A percentile compares a stretch with the other conserved stretches of the same genome.
Evolutionary conservation across 805 yeast species (phyloP).

Genomic region (Kodamaea fukazawae): DNA sequence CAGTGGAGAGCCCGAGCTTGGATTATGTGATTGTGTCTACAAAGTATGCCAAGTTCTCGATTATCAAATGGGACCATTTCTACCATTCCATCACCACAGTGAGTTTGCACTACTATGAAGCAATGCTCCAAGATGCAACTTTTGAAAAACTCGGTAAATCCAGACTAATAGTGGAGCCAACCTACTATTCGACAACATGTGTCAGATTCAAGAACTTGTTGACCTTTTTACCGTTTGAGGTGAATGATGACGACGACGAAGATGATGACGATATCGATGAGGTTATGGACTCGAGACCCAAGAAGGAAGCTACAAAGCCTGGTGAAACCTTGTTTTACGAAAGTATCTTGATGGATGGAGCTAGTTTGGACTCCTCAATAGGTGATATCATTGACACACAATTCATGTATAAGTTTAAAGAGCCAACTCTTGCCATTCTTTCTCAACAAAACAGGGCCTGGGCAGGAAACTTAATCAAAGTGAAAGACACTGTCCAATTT

Average conservation of each 20-base stretch:
- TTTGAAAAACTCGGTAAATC: constrained; percentile 43
- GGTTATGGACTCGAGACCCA: constrained; percentile 14
- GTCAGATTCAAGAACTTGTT: constrained; percentile 64
- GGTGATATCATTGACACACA: constrained; percentile 66
- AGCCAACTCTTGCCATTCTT: constrained; percentile 76
- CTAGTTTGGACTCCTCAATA: constrained; percentile 54
- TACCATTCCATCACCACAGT: constrained; percentile 60
- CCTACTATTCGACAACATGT: constrained; percentile 48
- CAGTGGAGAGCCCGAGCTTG: constrained; percentile 43
- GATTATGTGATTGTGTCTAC: constrained; percentile 69
- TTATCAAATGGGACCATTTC: constrained; percentile 65
- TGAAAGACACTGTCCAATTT: constrained; percentile 60
- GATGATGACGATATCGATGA: constrained; percentile 38
- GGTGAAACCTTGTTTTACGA: constrained; percentile 37
- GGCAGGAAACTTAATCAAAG: constrained; percentile 68
- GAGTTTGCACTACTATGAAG: constrained; percentile 85
- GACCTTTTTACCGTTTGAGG: constrained; percentile 66
- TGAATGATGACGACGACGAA: constrained; percentile 40
- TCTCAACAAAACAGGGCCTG: constrained; percentile 59
- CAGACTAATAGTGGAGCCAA: constrained; percentile 60
- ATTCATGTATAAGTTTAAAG: constrained; percentile 71
- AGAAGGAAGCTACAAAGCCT: neutral
- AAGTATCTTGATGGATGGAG: constrained; percentile 60
- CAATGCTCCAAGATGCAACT: constrained; percentile 51
- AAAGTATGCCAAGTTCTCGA: constrained; percentile 71